Conservation (phyloP, 2,329 filamentous ascomycete genomes). For the Talaromyces sp. region DNA sequence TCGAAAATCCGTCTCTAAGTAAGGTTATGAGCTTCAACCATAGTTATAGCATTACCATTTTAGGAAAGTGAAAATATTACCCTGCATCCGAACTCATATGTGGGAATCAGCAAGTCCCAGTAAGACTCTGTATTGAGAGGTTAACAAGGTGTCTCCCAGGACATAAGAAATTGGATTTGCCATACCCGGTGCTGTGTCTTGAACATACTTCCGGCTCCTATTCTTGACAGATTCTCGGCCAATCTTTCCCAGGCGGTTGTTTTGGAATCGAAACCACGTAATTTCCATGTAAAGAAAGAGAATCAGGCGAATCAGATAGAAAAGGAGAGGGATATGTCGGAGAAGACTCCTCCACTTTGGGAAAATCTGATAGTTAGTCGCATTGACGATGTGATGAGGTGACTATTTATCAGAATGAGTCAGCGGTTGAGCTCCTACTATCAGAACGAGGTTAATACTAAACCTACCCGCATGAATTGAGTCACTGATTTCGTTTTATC, state of each 20-base stretch:
- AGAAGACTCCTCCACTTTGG: neutral
- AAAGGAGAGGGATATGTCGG: neutral
- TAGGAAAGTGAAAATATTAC: constrained; percentile 4
- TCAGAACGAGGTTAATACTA: neutral
- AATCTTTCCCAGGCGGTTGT: neutral
- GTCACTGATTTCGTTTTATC: neutral
- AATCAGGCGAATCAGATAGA: neutral
- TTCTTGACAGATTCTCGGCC: neutral
- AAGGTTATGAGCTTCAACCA: neutral
- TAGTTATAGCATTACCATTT: neutral
- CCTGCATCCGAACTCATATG: constrained; percentile 21
- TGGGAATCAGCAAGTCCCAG: constrained; percentile 19
- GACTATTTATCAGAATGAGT: neutral
- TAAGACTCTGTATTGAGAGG: constrained; percentile 3
- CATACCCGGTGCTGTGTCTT: neutral
- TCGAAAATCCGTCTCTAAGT: constrained; percentile 4
- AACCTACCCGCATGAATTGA: constrained; percentile 5
- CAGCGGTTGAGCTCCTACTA: neutral
- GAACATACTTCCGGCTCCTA: constrained; percentile 1
- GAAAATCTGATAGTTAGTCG: neutral
- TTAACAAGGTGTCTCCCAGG: neutral
- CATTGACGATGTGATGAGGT: constrained; percentile 5
- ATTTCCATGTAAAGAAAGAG: constrained; percentile 6
- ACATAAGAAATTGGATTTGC: neutral
- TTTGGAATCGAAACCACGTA: constrained; percentile 1